Evolutionary conservation across 305 asterid genomes (phyloP).

Genomic region (Fraxinus sp.): DNA sequence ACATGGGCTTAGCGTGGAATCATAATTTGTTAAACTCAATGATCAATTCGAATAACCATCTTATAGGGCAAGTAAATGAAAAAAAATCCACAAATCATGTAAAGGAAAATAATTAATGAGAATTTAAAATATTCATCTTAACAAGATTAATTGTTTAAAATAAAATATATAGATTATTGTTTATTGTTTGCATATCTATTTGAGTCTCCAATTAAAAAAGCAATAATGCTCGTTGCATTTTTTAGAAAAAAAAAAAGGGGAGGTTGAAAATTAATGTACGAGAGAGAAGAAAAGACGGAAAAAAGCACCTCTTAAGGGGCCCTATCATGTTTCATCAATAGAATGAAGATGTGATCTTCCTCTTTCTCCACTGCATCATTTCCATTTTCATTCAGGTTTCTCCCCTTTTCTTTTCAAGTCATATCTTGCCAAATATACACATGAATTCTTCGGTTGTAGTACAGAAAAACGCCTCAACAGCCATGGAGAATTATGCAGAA

Average conservation of each 20-base stretch:
- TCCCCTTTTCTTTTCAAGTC: constrained; percentile 14
- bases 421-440: constrained; percentile 21
- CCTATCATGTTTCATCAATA: constrained; percentile 41
- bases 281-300: constrained; percentile 11
- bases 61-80: too few species aligned
- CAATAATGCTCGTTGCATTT: constrained; percentile 11
- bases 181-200: background rate
- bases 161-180: background rate
- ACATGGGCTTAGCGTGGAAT: background rate
- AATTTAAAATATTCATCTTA: too few species aligned
- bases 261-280: constrained; percentile 28
- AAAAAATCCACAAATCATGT: background rate
- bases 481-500: constrained; percentile 11
- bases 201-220: background rate
- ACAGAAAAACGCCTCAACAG: constrained; percentile 14
- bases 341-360: constrained; percentile 32
- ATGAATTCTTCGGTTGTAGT: constrained; percentile 27
- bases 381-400: constrained; percentile 4
- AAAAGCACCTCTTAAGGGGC: constrained; percentile 38
- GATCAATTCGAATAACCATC: background rate
- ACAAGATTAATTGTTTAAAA: too few species aligned
- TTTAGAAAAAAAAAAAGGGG: constrained; percentile 12
- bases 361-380: constrained; percentile 39
- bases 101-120: background rate
- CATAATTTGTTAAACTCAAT: background rate